Evolutionary conservation across 2,329 filamentous ascomycete genomes (phyloP).

Genomic region (Calycina marina): DNA sequence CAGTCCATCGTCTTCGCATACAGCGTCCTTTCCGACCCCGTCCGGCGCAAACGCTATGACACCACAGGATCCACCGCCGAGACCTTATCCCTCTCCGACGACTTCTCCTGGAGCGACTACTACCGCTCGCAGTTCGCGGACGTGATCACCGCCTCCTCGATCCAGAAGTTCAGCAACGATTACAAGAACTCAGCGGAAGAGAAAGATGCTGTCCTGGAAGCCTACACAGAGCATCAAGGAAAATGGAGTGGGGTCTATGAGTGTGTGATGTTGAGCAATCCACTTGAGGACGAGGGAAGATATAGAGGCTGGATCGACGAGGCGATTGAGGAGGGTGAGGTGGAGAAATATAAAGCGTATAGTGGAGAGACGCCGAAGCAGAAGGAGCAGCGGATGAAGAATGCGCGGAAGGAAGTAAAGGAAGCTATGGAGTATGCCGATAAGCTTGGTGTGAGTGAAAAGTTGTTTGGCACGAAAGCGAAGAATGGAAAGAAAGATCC

Average conservation of each 20-base stretch:
- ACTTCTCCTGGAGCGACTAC: constrained; percentile 81
- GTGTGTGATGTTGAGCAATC: constrained; percentile 72
- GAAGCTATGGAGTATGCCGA: constrained; percentile 66
- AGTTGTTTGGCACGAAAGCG: constrained; percentile 43
- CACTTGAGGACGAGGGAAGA: constrained; percentile 70
- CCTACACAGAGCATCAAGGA: constrained; percentile 61
- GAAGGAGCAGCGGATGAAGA: constrained; percentile 41
- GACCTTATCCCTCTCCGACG: constrained; percentile 58
- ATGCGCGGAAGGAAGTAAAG: constrained; percentile 49
- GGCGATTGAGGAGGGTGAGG: constrained; percentile 57
- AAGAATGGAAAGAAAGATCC: constrained; percentile 27
- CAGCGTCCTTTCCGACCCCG: constrained; percentile 73
- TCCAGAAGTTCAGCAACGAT: constrained; percentile 57
- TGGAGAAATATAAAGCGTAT: constrained; percentile 54
- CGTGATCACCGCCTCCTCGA: constrained; percentile 57
- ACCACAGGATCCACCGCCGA: constrained; percentile 80
- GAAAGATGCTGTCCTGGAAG: constrained; percentile 57
- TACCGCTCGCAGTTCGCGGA: constrained; percentile 75
- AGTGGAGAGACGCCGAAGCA: constrained; percentile 56
- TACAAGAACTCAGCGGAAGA: constrained; percentile 88
- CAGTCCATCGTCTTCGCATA: constrained; percentile 90
- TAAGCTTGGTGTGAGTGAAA: constrained; percentile 59
- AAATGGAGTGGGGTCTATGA: constrained; percentile 68
- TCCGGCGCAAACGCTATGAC: constrained; percentile 75
- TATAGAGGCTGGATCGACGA: constrained; percentile 70